A percentile compares a stretch with the other conserved stretches of the same genome.
Conservation (phyloP, 257 asterid genomes). For the Rehmannia glutinosa region DNA sequence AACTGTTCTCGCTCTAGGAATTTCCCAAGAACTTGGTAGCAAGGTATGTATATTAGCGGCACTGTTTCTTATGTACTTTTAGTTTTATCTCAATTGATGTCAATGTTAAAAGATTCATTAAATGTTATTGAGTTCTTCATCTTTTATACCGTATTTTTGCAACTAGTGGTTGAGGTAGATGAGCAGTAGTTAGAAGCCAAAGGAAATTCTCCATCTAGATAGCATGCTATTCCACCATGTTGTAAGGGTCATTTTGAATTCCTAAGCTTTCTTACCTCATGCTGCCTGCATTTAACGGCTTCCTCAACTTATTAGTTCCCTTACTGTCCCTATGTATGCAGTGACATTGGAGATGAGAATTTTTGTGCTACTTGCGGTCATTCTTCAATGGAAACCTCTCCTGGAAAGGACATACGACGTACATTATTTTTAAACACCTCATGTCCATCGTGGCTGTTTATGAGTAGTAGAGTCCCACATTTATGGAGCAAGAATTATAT, state of each 20-base stretch:
- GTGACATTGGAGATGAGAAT: background rate
- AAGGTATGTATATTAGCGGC: slow-evolving; percentile 41
- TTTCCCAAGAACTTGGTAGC: slow-evolving; percentile 96
- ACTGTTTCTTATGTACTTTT: background rate
- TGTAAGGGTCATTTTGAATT: background rate
- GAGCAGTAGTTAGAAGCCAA: background rate
- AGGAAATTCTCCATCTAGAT: background rate
- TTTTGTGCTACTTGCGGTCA: background rate
- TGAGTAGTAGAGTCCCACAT: background rate
- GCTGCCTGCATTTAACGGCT: background rate
- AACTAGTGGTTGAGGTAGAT: background rate
- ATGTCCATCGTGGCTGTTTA: background rate
- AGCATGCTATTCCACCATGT: background rate
- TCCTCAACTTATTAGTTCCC: background rate
- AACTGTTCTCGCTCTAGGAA: slow-evolving; percentile 95
- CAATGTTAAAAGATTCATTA: background rate
- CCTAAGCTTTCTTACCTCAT: background rate
- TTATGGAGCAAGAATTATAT: background rate
- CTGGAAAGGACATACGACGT: background rate
- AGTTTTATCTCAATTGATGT: background rate
- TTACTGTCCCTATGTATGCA: background rate
- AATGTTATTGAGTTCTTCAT: background rate
- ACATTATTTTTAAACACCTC: background rate
- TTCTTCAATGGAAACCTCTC: background rate
- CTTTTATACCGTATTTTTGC: background rate